A percentile compares a stretch with the other conserved stretches of the same genome.
Conservation (phyloP, 768 basidiomycete genomes). For the Naganishia antarctica region DNA sequence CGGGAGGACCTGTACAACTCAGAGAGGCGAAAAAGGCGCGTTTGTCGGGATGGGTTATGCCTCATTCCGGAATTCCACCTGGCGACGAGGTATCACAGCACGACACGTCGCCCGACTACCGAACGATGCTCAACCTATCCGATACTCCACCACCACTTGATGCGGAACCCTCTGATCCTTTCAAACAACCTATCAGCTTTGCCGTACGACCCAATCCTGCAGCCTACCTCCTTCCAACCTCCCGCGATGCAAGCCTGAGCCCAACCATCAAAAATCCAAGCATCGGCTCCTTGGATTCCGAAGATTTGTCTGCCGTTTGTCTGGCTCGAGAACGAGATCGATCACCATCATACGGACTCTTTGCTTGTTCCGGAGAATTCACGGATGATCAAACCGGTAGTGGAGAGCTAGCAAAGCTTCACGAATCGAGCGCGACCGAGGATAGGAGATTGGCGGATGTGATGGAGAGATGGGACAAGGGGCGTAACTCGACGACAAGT, state of each 20-base stretch:
- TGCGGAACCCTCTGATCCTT: neutral
- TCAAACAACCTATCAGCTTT: neutral
- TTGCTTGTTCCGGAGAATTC: neutral
- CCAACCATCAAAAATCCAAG: slow-evolving; percentile 8
- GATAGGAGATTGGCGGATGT: slow-evolving; percentile 1
- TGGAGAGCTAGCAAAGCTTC: neutral
- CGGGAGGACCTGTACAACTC: neutral
- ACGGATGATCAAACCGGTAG: neutral
- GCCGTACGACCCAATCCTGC: neutral
- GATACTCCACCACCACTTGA: neutral
- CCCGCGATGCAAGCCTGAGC: neutral
- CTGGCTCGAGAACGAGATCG: neutral
- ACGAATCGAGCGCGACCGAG: neutral
- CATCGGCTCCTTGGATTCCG: slow-evolving; percentile 8
- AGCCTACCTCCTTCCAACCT: neutral
- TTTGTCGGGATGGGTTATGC: neutral
- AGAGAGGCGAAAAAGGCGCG: neutral
- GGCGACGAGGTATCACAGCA: neutral
- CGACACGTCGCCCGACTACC: slow-evolving; percentile 9
- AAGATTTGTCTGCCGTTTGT: slow-evolving; percentile 3
- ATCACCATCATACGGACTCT: neutral
- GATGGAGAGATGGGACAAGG: slow-evolving; percentile 4
- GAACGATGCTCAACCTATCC: slow-evolving; percentile 12
- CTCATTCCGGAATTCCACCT: neutral
- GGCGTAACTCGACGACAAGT: neutral